phyloP scores from a whole-genome alignment of 768 basidiomycete genomes.

The Boletus rex-veris region DNA sequence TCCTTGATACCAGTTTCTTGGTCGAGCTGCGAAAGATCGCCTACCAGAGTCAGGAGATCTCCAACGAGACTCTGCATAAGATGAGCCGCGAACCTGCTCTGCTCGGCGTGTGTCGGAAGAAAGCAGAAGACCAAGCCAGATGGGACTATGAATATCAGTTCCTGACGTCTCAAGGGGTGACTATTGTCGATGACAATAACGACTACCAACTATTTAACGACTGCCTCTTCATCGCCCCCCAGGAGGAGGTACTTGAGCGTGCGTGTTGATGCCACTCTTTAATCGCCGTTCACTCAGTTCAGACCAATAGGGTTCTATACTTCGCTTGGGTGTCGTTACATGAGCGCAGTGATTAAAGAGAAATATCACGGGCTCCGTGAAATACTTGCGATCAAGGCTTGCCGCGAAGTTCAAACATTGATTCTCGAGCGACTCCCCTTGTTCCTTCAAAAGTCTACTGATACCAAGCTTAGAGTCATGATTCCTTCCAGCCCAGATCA shows the following conservation, averaged over 20 bases:
- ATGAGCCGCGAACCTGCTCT: conserved; percentile 70
- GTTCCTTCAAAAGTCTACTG: conserved; percentile 81
- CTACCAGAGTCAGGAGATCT: conserved; percentile 48
- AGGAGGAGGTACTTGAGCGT: conserved; percentile 87
- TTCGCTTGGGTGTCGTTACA: conserved; percentile 64
- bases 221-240: conserved; percentile 66
- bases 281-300: neutral
- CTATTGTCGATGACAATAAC: conserved; percentile 80
- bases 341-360: conserved; percentile 72
- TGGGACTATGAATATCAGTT: conserved; percentile 68
- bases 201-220: conserved; percentile 71
- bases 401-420: conserved; percentile 50
- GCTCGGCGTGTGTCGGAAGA: conserved; percentile 61
- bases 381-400: conserved; percentile 40
- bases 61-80: conserved; percentile 45
- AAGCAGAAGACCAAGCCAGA: conserved; percentile 53
- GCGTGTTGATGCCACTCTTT: neutral
- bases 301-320: conserved; percentile 60
- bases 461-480: conserved; percentile 51
- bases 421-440: conserved; percentile 79
- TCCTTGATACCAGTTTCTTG: conserved; percentile 55
- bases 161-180: conserved; percentile 57
- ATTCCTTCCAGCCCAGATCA: conserved; percentile 52
- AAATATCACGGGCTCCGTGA: conserved; percentile 57
- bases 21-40: conserved; percentile 77